phyloP scores from a whole-genome alignment of 192 early-diverging fungal genomes.

The Coemansia sp. region DNA sequence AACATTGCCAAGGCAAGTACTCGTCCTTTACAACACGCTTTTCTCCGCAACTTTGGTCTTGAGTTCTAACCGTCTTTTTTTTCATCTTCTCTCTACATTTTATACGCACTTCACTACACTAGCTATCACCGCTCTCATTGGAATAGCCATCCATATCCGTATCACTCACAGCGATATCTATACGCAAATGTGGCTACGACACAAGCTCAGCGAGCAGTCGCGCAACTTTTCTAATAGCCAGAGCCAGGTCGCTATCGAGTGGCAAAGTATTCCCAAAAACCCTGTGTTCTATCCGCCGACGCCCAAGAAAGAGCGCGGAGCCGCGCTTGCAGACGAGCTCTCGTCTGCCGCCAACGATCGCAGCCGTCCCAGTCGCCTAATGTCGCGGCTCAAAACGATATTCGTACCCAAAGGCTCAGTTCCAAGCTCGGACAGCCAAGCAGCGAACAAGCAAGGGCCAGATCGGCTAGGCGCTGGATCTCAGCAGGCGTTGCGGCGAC shows the following conservation, averaged over 20 bases:
- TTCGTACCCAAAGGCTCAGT: slow-evolving; percentile 21
- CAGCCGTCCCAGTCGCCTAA: slow-evolving; percentile 18
- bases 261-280: slow-evolving; percentile 30
- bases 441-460: neutral
- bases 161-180: neutral
- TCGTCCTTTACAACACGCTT: neutral
- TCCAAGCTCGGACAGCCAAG: neutral
- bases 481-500: neutral
- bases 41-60: too few species aligned
- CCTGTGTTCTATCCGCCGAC: slow-evolving; percentile 56
- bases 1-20: neutral
- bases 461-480: neutral
- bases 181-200: slow-evolving; percentile 25
- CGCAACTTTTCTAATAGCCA: neutral
- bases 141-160: neutral
- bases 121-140: neutral
- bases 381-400: slow-evolving; percentile 35
- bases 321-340: neutral
- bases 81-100: neutral
- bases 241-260: neutral
- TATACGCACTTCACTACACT: neutral
- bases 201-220: slow-evolving; percentile 4
- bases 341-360: neutral
- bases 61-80: too few species aligned
- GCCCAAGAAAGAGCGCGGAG: neutral